Evolutionary conservation across 371 early-diverging fungal species (phyloP).

Genomic region (Mucor mucedo): DNA sequence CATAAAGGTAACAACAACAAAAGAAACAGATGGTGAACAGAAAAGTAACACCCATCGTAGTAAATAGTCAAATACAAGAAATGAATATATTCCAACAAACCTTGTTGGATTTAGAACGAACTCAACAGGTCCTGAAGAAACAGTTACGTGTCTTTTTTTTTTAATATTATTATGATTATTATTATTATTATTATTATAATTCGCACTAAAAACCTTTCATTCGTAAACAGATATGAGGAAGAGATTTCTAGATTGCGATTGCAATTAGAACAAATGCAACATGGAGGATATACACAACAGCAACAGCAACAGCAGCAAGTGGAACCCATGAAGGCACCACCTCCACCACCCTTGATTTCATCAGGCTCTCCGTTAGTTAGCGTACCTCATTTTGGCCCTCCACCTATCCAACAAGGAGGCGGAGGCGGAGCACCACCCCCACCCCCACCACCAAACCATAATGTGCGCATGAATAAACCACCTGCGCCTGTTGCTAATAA

Average conservation of each 20-base stretch:
- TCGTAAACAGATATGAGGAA: conserved; percentile 47
- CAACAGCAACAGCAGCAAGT: neutral
- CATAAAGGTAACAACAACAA: conserved; percentile 24
- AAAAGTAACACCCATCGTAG: conserved; percentile 29
- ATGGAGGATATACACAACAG: conserved; percentile 3
- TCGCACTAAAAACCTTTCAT: too few relatives aligned
- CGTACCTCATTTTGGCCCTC: conserved; percentile 17
- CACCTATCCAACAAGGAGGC: neutral
- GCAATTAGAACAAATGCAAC: conserved; percentile 46
- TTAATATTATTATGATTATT: too few relatives aligned
- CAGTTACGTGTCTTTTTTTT: conserved; percentile 48
- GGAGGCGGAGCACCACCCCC: too few relatives aligned
- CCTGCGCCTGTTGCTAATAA: neutral
- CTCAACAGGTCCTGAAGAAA: conserved; percentile 76
- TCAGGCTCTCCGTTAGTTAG: conserved; percentile 4
- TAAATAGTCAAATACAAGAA: conserved; percentile 80
- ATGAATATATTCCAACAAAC: conserved; percentile 78
- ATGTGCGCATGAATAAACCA: conserved; percentile 2
- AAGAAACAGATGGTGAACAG: neutral
- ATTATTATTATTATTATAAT: neutral
- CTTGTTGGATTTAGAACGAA: conserved; percentile 80
- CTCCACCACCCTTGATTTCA: conserved; percentile 11
- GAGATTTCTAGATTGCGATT: conserved; percentile 51
- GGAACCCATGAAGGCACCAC: conserved; percentile 8
- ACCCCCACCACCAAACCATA: neutral